These are phyloP conservation scores for Populus pruinosa DNA, from an alignment of 345 rosid genomes.

Conservation along the genomic window DNA sequence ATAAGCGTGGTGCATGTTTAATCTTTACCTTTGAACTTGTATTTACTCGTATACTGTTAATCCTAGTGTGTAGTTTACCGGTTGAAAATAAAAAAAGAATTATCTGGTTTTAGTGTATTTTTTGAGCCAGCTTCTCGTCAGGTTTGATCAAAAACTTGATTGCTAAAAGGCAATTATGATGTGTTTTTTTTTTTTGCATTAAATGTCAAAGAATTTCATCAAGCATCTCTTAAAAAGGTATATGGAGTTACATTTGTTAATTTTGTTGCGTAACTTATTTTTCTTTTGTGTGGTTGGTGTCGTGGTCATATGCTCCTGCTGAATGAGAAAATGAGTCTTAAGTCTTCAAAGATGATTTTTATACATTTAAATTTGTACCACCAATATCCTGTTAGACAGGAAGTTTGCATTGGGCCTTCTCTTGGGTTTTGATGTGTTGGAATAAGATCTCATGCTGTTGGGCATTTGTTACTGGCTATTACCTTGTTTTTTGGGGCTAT, in stretches of 20 bases:
- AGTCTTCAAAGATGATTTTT: no score
- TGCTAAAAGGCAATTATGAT: neutral
- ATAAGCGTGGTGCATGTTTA: neutral
- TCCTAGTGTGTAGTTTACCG: neutral
- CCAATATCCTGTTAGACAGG: neutral
- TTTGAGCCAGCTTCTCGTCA: neutral
- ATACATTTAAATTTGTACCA: neutral
- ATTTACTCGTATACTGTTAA: neutral
- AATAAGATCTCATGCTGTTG: neutral
- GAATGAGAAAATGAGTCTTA: no score
- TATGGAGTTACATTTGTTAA: neutral
- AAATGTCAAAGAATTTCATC: neutral
- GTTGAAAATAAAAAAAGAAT: no score
- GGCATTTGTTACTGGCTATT: neutral
- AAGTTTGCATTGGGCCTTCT: neutral
- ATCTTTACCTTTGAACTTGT: neutral
- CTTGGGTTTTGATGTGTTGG: neutral
- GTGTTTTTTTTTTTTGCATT: neutral
- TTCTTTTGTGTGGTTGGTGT: neutral
- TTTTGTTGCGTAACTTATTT: neutral
- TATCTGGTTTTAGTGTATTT: neutral
- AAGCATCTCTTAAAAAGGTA: neutral
- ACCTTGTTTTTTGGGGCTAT: neutral
- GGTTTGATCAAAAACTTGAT: neutral
- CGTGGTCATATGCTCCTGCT: neutral